A percentile compares a stretch with the other conserved stretches of the same genome.
Evolutionary conservation across 441 rosid species (phyloP).

Genomic region (Eruca vesicaria): DNA sequence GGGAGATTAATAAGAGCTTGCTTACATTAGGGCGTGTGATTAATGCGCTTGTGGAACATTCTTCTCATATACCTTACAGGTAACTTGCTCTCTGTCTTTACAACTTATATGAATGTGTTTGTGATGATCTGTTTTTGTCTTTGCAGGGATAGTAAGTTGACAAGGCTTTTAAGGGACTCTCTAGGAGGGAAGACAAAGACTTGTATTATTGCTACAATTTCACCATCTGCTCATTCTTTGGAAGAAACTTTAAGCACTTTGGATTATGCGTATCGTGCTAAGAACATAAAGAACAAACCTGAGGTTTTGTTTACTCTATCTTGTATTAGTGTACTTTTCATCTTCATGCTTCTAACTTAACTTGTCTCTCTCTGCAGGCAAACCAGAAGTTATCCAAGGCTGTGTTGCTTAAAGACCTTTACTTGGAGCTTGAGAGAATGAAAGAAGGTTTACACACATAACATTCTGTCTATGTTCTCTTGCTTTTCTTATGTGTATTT

Average conservation of each 20-base stretch:
- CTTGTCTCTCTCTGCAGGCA: constrained; percentile 56
- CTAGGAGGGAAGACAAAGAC: constrained; percentile 97
- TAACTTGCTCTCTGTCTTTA: constrained; percentile 12
- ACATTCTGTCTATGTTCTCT: constrained; percentile 7
- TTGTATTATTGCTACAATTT: constrained; percentile 92
- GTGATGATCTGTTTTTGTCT: not conserved
- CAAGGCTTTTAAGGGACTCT: constrained; percentile 89
- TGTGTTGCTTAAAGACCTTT: constrained; percentile 82
- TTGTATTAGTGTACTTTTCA: not conserved
- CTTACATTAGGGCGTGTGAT: constrained; percentile 93
- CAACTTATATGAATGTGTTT: constrained; percentile 4
- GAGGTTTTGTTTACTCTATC: constrained; percentile 55
- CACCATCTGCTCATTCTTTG: constrained; percentile 77
- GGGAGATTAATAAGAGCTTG: constrained; percentile 96
- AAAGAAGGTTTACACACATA: constrained; percentile 63
- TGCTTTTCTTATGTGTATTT: not conserved
- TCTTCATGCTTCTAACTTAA: constrained; percentile 6
- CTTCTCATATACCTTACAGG: constrained; percentile 95
- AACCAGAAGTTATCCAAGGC: constrained; percentile 89
- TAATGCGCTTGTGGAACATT: constrained; percentile 96
- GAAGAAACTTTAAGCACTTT: constrained; percentile 95
- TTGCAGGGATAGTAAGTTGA: constrained; percentile 93
- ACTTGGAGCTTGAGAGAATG: constrained; percentile 83
- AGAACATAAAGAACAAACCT: constrained; percentile 89
- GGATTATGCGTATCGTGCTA: constrained; percentile 93